Base-by-base conservation (phyloP, 768 basidiomycete species). In the Peribolospora kevripleyi region DNA sequence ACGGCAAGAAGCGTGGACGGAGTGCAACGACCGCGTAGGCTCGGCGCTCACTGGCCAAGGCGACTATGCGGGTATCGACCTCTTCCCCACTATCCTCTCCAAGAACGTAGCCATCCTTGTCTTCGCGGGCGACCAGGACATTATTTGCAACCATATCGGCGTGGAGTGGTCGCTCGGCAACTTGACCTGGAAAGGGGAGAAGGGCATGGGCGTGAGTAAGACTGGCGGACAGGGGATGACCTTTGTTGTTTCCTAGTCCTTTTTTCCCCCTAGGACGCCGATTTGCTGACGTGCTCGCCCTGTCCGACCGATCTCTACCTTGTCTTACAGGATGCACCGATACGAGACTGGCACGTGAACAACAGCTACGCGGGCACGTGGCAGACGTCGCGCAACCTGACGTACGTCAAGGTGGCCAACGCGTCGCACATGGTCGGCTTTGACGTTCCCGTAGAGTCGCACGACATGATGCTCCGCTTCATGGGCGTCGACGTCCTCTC, bases 381-480 rank as follows among this genome's bases (percentile, higher is more conserved):
- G 93, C 81, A 82, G 25, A 71, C 77, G 7, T 79, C 83, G 3
- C 75, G 91, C 56, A 91, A 91, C 65, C 68, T 98, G 62, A 88
- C 91, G 9, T 97, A 93, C 62, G 83, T 78, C 60, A 90, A 91
- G 72, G 85, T 85, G 37, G 82, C 81, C 67, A 84, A 87, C 57
- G 84, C 86, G 3, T 95, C 90, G 1, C 93, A 97, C 68, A 98
- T 97, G 93, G 91, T 77, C 6, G 80, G 82, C 9, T 82, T 67
- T 66, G 91, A 98, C 67, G 72, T 82, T 9, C 90, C 88, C 0
- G 75, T 84, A 52, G 77, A 81, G 14, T 73, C 90, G 3, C 87
- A 95, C 66, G 93, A 98, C 67, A 95, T 97, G 93, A 91, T 98
- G 61, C 76, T 93, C 46, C 84, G 93, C 10, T 98, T 98, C 71